Conservation (phyloP, 192 early-diverging fungal species). For the Chytriomyces confervae region DNA sequence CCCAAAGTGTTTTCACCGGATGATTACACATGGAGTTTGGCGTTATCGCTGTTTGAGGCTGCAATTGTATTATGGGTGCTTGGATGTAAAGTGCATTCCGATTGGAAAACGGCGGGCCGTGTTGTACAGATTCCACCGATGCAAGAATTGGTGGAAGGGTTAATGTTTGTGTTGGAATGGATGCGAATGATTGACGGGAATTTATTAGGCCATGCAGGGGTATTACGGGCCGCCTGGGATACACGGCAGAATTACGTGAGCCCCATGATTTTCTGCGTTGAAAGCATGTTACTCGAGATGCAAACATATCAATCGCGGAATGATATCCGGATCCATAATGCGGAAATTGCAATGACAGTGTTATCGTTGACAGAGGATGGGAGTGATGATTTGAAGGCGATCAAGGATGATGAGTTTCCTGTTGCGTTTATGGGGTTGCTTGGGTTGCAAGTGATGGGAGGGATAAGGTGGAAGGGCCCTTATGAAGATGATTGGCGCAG, state of each 20-base stretch:
- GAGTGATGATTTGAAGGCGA: too few species aligned
- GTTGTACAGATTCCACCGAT: neutral
- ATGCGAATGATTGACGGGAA: neutral
- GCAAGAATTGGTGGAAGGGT: neutral
- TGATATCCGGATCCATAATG: too few species aligned
- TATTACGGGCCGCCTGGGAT: neutral
- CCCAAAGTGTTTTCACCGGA: neutral
- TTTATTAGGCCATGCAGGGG: neutral
- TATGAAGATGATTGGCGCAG: too few species aligned
- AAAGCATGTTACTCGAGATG: neutral
- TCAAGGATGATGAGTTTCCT: too few species aligned
- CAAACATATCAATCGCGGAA: too few species aligned
- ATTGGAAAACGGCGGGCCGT: neutral
- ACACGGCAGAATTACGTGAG: conserved; percentile 6
- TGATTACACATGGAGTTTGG: neutral
- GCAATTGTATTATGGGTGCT: neutral
- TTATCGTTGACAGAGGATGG: too few species aligned
- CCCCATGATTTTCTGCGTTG: neutral
- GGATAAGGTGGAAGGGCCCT: too few species aligned
- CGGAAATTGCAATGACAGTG: too few species aligned
- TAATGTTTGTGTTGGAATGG: neutral
- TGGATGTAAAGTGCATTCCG: neutral
- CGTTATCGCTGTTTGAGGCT: neutral
- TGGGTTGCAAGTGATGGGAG: too few species aligned
- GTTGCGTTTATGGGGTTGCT: too few species aligned